phyloP scores from a whole-genome alignment of 2,329 filamentous ascomycete species.

The Dothidotthia symphoricarpi region DNA sequence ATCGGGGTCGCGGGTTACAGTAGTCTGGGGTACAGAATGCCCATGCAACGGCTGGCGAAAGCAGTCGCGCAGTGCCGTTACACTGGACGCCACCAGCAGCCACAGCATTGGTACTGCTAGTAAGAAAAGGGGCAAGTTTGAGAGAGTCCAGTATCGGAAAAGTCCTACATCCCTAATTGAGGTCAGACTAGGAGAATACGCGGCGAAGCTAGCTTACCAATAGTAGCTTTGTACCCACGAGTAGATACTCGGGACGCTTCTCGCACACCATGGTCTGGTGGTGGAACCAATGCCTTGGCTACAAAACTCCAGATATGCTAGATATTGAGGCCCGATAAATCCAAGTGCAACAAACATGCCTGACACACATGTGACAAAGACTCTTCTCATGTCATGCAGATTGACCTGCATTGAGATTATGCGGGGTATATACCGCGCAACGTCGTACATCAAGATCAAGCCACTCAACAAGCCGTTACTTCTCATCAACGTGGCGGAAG shows the following conservation, averaged over 20 bases:
- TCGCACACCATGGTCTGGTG: constrained; percentile 69
- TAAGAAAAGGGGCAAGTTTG: constrained; percentile 83
- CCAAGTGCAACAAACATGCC: constrained; percentile 68
- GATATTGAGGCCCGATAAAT: constrained; percentile 67
- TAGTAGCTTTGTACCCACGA: constrained; percentile 85
- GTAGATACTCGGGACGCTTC: constrained; percentile 80
- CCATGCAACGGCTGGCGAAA: constrained; percentile 34
- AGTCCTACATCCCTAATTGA: constrained; percentile 77
- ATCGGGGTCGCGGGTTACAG: constrained; percentile 10
- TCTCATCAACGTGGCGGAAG: constrained; percentile 69
- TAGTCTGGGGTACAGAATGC: constrained; percentile 16
- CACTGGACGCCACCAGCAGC: constrained; percentile 61
- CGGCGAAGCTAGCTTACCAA: constrained; percentile 62
- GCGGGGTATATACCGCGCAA: constrained; percentile 40
- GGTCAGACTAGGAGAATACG: constrained; percentile 5
- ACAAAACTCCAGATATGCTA: constrained; percentile 70
- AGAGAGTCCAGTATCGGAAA: constrained; percentile 82
- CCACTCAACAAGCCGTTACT: constrained; percentile 87
- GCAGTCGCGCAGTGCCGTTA: constrained; percentile 45
- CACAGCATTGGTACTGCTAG: constrained; percentile 75
- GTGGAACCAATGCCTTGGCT: constrained; percentile 7
- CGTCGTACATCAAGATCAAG: constrained; percentile 62
- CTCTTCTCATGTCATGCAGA: constrained; percentile 48
- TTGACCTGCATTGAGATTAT: constrained; percentile 38
- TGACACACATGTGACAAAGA: constrained; percentile 61